Evolutionary conservation across 257 asterid species (phyloP).

Genomic region (Fraxinus pennsylvanica): DNA sequence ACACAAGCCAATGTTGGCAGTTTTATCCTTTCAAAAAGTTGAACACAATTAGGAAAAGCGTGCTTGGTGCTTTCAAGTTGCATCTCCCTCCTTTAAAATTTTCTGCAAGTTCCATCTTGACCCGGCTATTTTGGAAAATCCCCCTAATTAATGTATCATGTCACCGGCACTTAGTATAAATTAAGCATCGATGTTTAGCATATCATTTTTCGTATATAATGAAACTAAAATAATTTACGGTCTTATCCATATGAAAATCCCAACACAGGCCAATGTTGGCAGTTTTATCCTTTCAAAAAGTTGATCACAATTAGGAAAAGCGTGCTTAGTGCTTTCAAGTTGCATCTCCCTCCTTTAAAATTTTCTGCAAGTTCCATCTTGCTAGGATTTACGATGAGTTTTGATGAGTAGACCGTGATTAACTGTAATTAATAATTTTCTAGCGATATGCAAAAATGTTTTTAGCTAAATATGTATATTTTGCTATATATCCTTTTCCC

Average conservation of each 20-base stretch:
- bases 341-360: constrained; percentile 19
- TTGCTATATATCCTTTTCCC: neutral
- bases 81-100: constrained; percentile 17
- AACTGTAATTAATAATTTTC: neutral
- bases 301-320: constrained; percentile 13
- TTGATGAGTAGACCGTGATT: neutral
- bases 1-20: neutral
- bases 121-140: too few relatives aligned
- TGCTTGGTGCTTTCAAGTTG: constrained; percentile 27
- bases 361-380: constrained; percentile 22
- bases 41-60: constrained; percentile 17
- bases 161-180: too few relatives aligned
- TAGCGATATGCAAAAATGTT: neutral
- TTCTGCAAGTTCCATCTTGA: constrained; percentile 22
- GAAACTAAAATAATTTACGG: too few relatives aligned
- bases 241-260: too few relatives aligned
- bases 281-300: neutral
- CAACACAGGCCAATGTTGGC: too few relatives aligned
- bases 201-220: too few relatives aligned
- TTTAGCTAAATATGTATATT: neutral
- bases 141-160: too few relatives aligned
- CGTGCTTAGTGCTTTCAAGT: constrained; percentile 26
- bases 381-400: neutral
- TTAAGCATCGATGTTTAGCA: too few relatives aligned
- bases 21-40: neutral